A percentile compares a stretch with the other conserved stretches of the same genome.
Conservation (phyloP, 2,329 filamentous ascomycete genomes). For the Fusarium beomiforme region DNA sequence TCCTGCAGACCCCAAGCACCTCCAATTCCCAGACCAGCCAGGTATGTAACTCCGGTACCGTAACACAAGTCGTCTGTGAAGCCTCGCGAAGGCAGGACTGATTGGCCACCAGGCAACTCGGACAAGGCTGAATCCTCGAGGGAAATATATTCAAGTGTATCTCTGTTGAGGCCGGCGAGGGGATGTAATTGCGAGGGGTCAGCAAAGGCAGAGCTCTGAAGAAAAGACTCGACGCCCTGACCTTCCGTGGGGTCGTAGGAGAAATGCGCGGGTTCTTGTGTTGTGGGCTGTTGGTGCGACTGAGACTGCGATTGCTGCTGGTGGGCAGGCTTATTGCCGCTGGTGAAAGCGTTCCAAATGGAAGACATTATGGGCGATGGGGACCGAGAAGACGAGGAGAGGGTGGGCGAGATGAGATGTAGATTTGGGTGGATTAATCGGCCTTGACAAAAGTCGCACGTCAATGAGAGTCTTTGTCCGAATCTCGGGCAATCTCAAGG, state of each 20-base stretch:
- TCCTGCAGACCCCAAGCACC: slow-evolving; percentile 94
- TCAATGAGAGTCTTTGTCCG: slow-evolving; percentile 35
- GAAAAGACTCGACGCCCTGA: slow-evolving; percentile 87
- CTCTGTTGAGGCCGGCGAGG: slow-evolving; percentile 90
- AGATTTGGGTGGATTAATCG: slow-evolving; percentile 25
- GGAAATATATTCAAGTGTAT: slow-evolving; percentile 92
- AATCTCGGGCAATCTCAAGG: slow-evolving; percentile 40
- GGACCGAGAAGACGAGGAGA: slow-evolving; percentile 19
- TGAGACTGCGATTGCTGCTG: slow-evolving; percentile 55
- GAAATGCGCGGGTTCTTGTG: slow-evolving; percentile 62
- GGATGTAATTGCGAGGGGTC: slow-evolving; percentile 93
- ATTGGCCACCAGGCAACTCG: slow-evolving; percentile 84
- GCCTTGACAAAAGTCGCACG: slow-evolving; percentile 38
- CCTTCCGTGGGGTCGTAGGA: slow-evolving; percentile 77
- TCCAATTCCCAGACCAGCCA: slow-evolving; percentile 85
- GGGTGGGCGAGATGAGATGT: slow-evolving; percentile 36
- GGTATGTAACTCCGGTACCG: slow-evolving; percentile 93
- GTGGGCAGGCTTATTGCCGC: slow-evolving; percentile 61
- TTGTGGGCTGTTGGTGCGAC: slow-evolving; percentile 44
- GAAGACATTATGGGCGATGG: slow-evolving; percentile 59
- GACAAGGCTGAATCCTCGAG: slow-evolving; percentile 92
- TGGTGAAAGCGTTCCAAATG: slow-evolving; percentile 70
- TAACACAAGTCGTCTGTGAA: slow-evolving; percentile 99
- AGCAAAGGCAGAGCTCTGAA: slow-evolving; percentile 78
- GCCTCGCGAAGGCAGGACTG: slow-evolving; percentile 90